These are phyloP conservation scores for Rhododendron simsii DNA, from an alignment of 148 eudicot genomes.

Conservation along the genomic window DNA sequence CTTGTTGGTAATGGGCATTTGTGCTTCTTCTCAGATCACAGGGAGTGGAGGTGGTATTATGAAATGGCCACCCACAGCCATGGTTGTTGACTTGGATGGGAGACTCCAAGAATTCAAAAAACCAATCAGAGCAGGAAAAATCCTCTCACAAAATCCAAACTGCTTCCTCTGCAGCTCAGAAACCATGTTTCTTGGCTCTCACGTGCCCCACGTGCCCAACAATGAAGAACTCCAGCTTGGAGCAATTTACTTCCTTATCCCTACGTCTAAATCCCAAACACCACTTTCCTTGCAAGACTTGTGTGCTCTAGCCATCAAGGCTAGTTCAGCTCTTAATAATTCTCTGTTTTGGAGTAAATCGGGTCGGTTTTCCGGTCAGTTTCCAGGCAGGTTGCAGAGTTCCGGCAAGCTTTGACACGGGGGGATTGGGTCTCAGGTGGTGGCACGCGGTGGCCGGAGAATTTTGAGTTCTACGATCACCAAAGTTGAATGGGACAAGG, in stretches of 20 bases:
- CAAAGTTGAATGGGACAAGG: background rate
- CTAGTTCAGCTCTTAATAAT: constrained; percentile 31
- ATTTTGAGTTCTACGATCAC: background rate
- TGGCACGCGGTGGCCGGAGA: background rate
- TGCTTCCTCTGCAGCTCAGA: constrained; percentile 53
- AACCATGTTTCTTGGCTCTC: constrained; percentile 39
- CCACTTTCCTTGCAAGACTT: constrained; percentile 46
- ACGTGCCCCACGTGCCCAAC: constrained; percentile 24
- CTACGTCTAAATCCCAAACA: constrained; percentile 30
- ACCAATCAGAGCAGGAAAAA: constrained; percentile 34
- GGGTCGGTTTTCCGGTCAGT: background rate
- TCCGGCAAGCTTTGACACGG: background rate
- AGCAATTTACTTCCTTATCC: constrained; percentile 52
- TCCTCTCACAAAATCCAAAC: constrained; percentile 30
- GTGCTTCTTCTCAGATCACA: constrained; percentile 17
- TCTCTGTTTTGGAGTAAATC: background rate
- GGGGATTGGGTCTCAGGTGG: background rate
- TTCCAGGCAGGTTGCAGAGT: background rate
- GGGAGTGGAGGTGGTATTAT: constrained; percentile 20
- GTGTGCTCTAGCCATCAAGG: constrained; percentile 50
- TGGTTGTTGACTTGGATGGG: constrained; percentile 43
- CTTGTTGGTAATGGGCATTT: constrained; percentile 9
- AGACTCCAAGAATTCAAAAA: constrained; percentile 38
- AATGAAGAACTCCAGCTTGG: constrained; percentile 48
- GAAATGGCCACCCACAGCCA: constrained; percentile 29